A percentile compares a stretch with the other conserved stretches of the same genome.
These are phyloP conservation scores for Leccinum boreale DNA, from an alignment of 768 basidiomycete species.

Conservation along the genomic window DNA sequence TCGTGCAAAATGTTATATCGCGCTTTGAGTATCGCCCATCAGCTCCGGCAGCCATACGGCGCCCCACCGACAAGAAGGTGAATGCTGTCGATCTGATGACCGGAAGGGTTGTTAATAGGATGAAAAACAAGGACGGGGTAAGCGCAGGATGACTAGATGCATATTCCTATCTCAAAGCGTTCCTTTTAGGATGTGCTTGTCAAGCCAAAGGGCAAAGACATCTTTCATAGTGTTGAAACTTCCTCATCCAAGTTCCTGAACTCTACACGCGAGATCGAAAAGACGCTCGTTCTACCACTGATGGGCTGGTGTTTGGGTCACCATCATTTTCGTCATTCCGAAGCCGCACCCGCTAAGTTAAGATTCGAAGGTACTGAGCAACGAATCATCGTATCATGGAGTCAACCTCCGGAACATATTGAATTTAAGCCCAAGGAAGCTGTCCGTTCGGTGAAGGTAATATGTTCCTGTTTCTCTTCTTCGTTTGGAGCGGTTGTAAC, in stretches of 20 bases:
- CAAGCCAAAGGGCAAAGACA: neutral
- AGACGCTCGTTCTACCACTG: conserved; percentile 15
- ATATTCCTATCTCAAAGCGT: conserved; percentile 3
- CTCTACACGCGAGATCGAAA: conserved; percentile 11
- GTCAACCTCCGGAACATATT: conserved; percentile 7
- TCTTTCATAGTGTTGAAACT: conserved; percentile 23
- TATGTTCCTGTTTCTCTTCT: neutral
- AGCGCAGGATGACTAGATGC: conserved; percentile 1
- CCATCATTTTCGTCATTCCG: conserved; percentile 14
- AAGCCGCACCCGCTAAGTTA: conserved; percentile 11
- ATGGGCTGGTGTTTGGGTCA: conserved; percentile 28
- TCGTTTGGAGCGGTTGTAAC: neutral
- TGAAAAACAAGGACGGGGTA: conserved; percentile 28
- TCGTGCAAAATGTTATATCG: conserved; percentile 9
- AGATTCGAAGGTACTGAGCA: conserved; percentile 7
- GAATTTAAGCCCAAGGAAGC: conserved; percentile 19
- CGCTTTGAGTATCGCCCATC: conserved; percentile 7
- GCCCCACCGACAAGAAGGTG: neutral
- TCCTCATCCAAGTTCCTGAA: conserved; percentile 28
- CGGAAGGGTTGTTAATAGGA: conserved; percentile 4
- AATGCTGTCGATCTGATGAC: conserved; percentile 5
- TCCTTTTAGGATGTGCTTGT: conserved; percentile 4
- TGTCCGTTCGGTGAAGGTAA: conserved; percentile 15
- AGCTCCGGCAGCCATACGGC: conserved; percentile 6
- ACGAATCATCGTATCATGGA: conserved; percentile 9